Base-by-base conservation (phyloP, 495 filamentous ascomycete genomes). In the Elaphomyces granulatus region DNA sequence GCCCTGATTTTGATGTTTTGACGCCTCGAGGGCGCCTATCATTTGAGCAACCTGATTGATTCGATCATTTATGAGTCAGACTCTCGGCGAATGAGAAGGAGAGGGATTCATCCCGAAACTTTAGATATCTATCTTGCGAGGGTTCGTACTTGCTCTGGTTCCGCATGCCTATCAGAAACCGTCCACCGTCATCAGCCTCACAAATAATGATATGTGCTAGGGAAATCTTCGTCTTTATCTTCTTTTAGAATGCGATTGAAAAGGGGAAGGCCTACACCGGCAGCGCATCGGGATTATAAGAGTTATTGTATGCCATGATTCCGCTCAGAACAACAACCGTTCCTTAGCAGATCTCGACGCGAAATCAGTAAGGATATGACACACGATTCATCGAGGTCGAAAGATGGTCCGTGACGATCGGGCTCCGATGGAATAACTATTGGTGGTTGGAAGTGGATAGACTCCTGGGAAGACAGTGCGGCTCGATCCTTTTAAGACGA, bases 231-330 rank as follows among this genome's bases (percentile, higher is more conserved):
- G 26, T 21, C 37, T 12, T 35, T n/a, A n/a, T 2, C 36, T 20
- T 42, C 16, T 8, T 14, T 36, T 18, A 8, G 12, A 8, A 14
- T 21, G 16, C 14, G 2, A 14, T 31, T 12, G 16, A 26, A 18
- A 28, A 32, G 41, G 17, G 19, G 19, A 32, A 28, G 15, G 77
- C 86, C 75, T 67, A 93, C 80, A 86, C 85, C 58, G 90, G 90
- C 43, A 98, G 76, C 60, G 86, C 84, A 66, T 98, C 92, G n/a
- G 88, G 88, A 53, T 98, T 95, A 63, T 82, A 86, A 32, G 74
- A 71, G 51, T 78, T 75, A 57, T 92, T 94, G 72, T 98, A 96
- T 20, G 90, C 90, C 90, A 96, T 98, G n/a, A n/a, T n/a, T n/a
- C n/a, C n/a, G n/a, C n/a, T n/a, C n/a, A n/a, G n/a, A n/a, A n/a